phyloP scores from a whole-genome alignment of 306 rosid genomes.

The Glycine tomentella region DNA sequence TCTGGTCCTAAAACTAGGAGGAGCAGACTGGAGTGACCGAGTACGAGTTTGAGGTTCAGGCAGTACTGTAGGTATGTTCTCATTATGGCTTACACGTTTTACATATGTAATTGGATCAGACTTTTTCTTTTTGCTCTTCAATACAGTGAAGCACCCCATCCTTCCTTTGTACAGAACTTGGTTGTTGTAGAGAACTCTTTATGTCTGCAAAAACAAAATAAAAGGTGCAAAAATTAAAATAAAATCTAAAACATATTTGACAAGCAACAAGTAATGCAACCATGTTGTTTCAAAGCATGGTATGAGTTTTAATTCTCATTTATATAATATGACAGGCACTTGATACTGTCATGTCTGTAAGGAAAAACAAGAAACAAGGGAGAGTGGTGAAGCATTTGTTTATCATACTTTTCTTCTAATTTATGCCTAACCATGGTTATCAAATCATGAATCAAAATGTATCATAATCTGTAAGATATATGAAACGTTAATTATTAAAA shows the following conservation, averaged over 20 bases:
- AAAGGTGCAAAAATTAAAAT: conserved; percentile 26
- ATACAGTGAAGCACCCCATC: conserved; percentile 93
- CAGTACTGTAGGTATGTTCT: conserved; percentile 66
- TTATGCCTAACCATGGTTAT: not conserved
- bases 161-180: conserved; percentile 44
- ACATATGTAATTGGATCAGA: conserved; percentile 55
- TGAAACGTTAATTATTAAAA: not conserved
- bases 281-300: not conserved
- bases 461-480: not conserved
- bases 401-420: not conserved
- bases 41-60: conserved; percentile 81
- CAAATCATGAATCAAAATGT: not conserved
- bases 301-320: conserved; percentile 7
- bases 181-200: conserved; percentile 35
- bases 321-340: not conserved
- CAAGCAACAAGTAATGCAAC: conserved; percentile 17
- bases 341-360: conserved; percentile 1
- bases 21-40: conserved; percentile 90
- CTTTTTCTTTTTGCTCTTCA: conserved; percentile 90
- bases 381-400: conserved; percentile 15
- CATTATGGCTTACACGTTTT: conserved; percentile 63
- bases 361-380: not conserved
- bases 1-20: conserved; percentile 94
- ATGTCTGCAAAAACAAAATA: conserved; percentile 57
- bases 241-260: conserved; percentile 32